Evolutionary conservation across 106 monocot species (phyloP).

Genomic region (Acorus calamus): DNA sequence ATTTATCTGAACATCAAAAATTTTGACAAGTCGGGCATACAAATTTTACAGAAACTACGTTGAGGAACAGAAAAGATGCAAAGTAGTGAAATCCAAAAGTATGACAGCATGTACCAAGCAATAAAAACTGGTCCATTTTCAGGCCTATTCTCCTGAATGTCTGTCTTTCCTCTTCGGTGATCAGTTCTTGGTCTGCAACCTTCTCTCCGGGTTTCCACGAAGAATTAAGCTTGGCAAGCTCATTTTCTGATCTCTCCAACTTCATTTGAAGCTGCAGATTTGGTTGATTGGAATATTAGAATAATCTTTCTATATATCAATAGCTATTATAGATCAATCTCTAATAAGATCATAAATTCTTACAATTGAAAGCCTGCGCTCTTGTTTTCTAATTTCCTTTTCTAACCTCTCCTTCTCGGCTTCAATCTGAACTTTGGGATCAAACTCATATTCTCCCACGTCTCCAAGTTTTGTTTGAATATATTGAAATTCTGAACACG

Average conservation of each 20-base stretch:
- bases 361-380: slow-evolving; percentile 65
- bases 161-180: slow-evolving; percentile 83
- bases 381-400: slow-evolving; percentile 57
- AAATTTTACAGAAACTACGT: too few relatives aligned
- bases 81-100: background rate
- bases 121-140: slow-evolving; percentile 67
- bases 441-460: slow-evolving; percentile 3
- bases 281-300: slow-evolving; percentile 6
- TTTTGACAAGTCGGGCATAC: too few relatives aligned
- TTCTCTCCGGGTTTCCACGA: slow-evolving; percentile 38
- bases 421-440: slow-evolving; percentile 26
- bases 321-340: background rate
- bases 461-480: slow-evolving; percentile 27
- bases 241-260: slow-evolving; percentile 62
- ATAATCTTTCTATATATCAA: background rate
- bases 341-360: slow-evolving; percentile 2
- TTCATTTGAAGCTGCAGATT: slow-evolving; percentile 50
- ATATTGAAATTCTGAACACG: slow-evolving; percentile 53
- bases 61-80: too few relatives aligned
- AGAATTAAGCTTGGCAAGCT: slow-evolving; percentile 40
- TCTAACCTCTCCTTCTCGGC: slow-evolving; percentile 52
- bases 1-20: too few relatives aligned
- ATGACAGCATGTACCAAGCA: slow-evolving; percentile 40
- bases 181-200: slow-evolving; percentile 55
- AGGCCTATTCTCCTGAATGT: slow-evolving; percentile 47